Percentiles rank a stretch among this genome's conserved stretches.
phyloP scores from a whole-genome alignment of 2,329 filamentous ascomycete species.

The Colletotrichum echinochloae region DNA sequence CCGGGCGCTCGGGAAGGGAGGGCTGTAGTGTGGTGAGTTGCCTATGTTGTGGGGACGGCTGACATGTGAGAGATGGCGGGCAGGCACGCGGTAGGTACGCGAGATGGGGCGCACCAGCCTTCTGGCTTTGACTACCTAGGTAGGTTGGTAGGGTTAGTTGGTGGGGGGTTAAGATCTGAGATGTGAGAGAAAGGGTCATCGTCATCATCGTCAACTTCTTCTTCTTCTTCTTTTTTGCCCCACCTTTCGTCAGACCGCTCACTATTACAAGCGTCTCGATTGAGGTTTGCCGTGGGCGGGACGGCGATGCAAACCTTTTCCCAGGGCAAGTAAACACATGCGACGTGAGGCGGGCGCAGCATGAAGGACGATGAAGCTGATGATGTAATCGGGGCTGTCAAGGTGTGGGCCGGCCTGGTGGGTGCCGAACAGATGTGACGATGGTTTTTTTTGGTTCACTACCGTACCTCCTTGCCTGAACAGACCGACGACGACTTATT shows the following conservation, averaged over 20 bases:
- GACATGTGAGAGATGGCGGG: constrained; percentile 8
- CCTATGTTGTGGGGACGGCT: not conserved
- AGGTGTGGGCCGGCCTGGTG: not conserved
- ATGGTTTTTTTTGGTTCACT: not conserved
- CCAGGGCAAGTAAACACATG: not conserved
- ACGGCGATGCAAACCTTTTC: not conserved
- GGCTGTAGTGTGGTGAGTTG: not conserved
- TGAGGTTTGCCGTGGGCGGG: not conserved
- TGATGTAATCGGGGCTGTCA: not conserved
- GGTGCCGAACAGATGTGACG: not conserved
- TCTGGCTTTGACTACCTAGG: not conserved
- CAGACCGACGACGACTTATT: not conserved
- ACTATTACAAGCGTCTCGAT: not conserved
- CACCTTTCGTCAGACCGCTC: not conserved
- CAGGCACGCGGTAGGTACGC: not conserved
- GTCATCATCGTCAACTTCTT: too few relatives aligned
- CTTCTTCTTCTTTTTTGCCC: not conserved
- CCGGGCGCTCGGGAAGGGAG: constrained; percentile 6
- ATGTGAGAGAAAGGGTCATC: not conserved
- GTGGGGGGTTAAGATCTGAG: constrained; percentile 20
- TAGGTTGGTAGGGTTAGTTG: constrained; percentile 2
- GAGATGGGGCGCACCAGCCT: not conserved
- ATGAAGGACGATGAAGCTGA: not conserved
- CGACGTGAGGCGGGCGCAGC: not conserved
- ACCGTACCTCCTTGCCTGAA: too few relatives aligned